These are phyloP conservation scores for Arachnomyces sp. DNA, from an alignment of 2,329 filamentous ascomycete genomes.

Conservation along the genomic window DNA sequence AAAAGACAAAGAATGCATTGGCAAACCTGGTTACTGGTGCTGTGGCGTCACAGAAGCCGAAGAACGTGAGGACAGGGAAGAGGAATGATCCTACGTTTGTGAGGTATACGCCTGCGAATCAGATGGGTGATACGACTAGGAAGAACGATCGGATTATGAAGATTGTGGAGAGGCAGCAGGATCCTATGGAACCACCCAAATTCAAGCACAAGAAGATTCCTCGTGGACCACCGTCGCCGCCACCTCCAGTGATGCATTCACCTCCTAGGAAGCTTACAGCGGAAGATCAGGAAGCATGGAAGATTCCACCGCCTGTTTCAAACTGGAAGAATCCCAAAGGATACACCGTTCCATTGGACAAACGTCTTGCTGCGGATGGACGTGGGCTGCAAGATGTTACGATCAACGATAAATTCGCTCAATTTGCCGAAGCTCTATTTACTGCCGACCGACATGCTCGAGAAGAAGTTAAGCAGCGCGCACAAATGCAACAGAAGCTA, in stretches of 20 bases:
- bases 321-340: slow-evolving; percentile 99
- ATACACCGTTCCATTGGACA: slow-evolving; percentile 92
- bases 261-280: slow-evolving; percentile 91
- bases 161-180: slow-evolving; percentile 87
- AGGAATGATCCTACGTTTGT: slow-evolving; percentile 87
- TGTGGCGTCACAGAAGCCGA: slow-evolving; percentile 86
- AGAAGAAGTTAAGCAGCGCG: slow-evolving; percentile 88
- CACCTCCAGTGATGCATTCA: slow-evolving; percentile 89
- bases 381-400: slow-evolving; percentile 85
- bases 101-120: slow-evolving; percentile 87
- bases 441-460: slow-evolving; percentile 90
- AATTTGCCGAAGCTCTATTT: slow-evolving; percentile 88
- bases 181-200: slow-evolving; percentile 95
- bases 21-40: slow-evolving; percentile 76
- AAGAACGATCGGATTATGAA: slow-evolving; percentile 98
- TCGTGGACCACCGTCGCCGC: slow-evolving; percentile 81
- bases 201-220: slow-evolving; percentile 99
- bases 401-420: slow-evolving; percentile 97
- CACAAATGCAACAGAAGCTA: slow-evolving; percentile 89
- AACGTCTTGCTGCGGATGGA: slow-evolving; percentile 88
- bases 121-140: slow-evolving; percentile 81
- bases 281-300: slow-evolving; percentile 96
- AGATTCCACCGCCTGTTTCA: slow-evolving; percentile 78
- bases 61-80: slow-evolving; percentile 78
- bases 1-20: slow-evolving; percentile 81